A percentile compares a stretch with the other conserved stretches of the same genome.
phyloP scores from a whole-genome alignment of 805 yeast species.

The Candida multigemmis region DNA sequence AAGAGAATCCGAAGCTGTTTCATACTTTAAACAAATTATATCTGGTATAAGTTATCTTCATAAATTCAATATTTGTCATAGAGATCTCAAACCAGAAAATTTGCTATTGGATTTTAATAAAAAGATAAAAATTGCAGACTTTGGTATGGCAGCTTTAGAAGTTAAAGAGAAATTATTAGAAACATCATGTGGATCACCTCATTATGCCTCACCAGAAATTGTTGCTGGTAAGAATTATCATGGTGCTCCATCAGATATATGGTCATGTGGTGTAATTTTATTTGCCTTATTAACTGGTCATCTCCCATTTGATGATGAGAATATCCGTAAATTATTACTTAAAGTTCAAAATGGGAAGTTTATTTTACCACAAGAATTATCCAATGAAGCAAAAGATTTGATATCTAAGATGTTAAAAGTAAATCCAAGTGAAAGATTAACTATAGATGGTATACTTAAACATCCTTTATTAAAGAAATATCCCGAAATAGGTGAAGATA shows the following conservation, averaged over 20 bases:
- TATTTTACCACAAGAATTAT: constrained; percentile 71
- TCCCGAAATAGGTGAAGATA: constrained; percentile 25
- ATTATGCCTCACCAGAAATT: constrained; percentile 96
- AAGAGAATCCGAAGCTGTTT: constrained; percentile 83
- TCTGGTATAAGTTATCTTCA: constrained; percentile 80
- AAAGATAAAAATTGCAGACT: constrained; percentile 94
- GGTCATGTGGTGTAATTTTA: constrained; percentile 96
- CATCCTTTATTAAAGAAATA: constrained; percentile 83
- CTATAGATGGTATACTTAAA: constrained; percentile 61
- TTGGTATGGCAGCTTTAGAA: constrained; percentile 98
- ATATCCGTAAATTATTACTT: constrained; percentile 73
- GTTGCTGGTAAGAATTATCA: constrained; percentile 93
- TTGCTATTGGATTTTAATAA: constrained; percentile 69
- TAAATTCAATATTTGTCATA: constrained; percentile 78
- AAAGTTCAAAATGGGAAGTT: constrained; percentile 90
- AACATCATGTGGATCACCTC: constrained; percentile 97
- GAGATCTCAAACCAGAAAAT: constrained; percentile 82
- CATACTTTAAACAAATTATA: constrained; percentile 80
- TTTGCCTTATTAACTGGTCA: constrained; percentile 93
- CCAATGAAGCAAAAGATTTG: constrained; percentile 80
- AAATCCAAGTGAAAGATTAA: constrained; percentile 72
- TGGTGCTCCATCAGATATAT: constrained; percentile 94
- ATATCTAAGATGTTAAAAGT: constrained; percentile 74
- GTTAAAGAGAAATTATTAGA: constrained; percentile 73
- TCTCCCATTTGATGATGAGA: constrained; percentile 94